These are phyloP conservation scores for Nitzschia sp. DNA, from an alignment of 108 stramenopile species.

Conservation along the genomic window DNA sequence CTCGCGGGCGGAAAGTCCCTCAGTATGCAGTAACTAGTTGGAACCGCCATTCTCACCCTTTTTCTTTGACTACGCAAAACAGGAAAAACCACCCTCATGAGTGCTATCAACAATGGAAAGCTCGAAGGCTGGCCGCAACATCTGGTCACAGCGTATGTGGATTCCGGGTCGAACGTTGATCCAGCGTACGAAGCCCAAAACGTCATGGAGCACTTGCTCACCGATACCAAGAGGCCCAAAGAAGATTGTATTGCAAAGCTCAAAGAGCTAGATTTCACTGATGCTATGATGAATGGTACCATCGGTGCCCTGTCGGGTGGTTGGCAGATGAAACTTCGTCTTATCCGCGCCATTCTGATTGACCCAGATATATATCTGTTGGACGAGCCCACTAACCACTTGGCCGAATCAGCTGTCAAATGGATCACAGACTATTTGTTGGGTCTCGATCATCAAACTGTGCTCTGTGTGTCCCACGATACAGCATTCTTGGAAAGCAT, in stretches of 20 bases:
- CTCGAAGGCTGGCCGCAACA: constrained; percentile 96
- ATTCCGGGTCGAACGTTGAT: constrained; percentile 93
- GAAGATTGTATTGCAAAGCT: constrained; percentile 79
- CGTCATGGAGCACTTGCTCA: constrained; percentile 60
- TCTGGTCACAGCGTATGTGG: constrained; percentile 92
- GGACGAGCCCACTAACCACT: constrained; percentile 92
- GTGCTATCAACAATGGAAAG: constrained; percentile 95
- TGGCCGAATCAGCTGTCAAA: constrained; percentile 82
- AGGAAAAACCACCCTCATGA: constrained; percentile 94
- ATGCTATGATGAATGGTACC: constrained; percentile 83
- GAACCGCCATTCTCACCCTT: not conserved
- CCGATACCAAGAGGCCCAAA: constrained; percentile 50
- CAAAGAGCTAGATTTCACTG: constrained; percentile 83
- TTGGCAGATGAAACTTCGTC: constrained; percentile 96
- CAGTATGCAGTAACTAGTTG: not conserved
- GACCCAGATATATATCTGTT: constrained; percentile 93
- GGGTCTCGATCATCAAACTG: constrained; percentile 81
- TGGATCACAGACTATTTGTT: constrained; percentile 89
- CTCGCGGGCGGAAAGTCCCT: constrained; percentile 15
- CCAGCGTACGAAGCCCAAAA: constrained; percentile 80
- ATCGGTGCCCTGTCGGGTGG: constrained; percentile 94
- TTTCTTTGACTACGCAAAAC: not conserved
- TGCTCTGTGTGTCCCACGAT: constrained; percentile 93
- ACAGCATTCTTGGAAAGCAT: constrained; percentile 91
- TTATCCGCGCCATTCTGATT: constrained; percentile 78